These are phyloP conservation scores for Amaranthus hypochondriacus DNA, from an alignment of 148 eudicot species.

Conservation along the genomic window DNA sequence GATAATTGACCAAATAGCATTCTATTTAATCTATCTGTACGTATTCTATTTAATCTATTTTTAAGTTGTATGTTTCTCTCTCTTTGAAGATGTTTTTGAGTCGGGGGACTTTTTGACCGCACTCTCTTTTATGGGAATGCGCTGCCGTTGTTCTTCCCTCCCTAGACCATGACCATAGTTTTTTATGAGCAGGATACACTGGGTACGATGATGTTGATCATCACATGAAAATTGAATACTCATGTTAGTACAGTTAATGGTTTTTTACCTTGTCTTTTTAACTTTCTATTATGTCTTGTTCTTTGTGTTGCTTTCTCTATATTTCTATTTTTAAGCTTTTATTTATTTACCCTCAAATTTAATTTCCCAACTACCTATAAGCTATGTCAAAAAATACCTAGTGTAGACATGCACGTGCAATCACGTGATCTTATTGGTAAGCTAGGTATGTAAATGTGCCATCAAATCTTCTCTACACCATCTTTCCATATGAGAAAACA, in stretches of 20 bases:
- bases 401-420: background rate
- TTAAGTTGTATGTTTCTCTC: background rate
- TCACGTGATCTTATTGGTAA: background rate
- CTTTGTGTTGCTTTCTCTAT: conserved; percentile 18
- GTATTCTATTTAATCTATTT: background rate
- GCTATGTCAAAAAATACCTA: background rate
- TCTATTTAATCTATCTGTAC: background rate
- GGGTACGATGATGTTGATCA: too few relatives aligned
- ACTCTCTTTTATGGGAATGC: too few relatives aligned
- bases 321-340: background rate
- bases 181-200: too few relatives aligned
- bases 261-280: background rate
- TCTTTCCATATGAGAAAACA: too few relatives aligned
- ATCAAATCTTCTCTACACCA: too few relatives aligned
- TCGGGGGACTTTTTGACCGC: too few relatives aligned
- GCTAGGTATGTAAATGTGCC: too few relatives aligned
- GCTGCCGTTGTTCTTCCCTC: too few relatives aligned
- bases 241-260: background rate
- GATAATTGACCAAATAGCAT: background rate
- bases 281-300: conserved; percentile 21
- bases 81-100: too few relatives aligned
- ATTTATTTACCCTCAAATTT: conserved; percentile 4
- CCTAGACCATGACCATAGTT: too few relatives aligned
- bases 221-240: too few relatives aligned
- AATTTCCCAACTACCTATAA: conserved; percentile 16